Base-by-base conservation (phyloP, 352 stramenopile species). In the Phytophthora podocarpi region DNA sequence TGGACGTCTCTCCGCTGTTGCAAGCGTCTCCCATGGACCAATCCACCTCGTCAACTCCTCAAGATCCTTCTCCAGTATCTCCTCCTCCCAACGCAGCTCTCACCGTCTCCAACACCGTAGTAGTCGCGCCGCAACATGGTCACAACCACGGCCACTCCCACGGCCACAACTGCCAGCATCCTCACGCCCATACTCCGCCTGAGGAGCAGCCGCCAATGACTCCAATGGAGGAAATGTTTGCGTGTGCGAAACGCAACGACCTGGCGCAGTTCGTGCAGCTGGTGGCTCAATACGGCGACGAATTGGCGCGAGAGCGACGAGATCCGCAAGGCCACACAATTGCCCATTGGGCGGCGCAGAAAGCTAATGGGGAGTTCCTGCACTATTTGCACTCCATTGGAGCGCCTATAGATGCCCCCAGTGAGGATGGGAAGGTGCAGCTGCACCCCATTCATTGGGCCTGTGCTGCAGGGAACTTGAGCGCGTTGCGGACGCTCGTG, bases 381-480 rank as follows among this genome's bases (percentile, higher is more conserved):
- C 48, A 76, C 45, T 87, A 81, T 51, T 64, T 87, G 10, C 59
- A 78, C 35, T 73, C 65, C 0, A 48, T 82, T 2, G 65, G 72
- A 35, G 78, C 67, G n/a, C 72, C 81, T 2, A 54, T 94, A 34
- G 68, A 94, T 35, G 49, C 77, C 2, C 75, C 85, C 5, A 94
- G 82, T 40, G 43, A 61, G 6, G 75, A 87, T 30, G 82, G 85
- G 26, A 62, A 40, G 10, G 85, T 81, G 12, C 59, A 75, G 48
- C 68, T 96, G 21, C 82, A 92, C 30, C 85, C 87, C 10, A 90
- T 96, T 46, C 87, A 96, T 67, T 96, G 87, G 87, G 83, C 87
- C 30, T 92, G 84, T 59, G 78, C 82, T 1, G 75, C 80, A 5
- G 86, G 86, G 8, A 96, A 94, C 46, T 67, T 96, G 5, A 64